Evolutionary conservation across 768 basidiomycete species (phyloP).

Genomic region (Lentinula guzmanii): DNA sequence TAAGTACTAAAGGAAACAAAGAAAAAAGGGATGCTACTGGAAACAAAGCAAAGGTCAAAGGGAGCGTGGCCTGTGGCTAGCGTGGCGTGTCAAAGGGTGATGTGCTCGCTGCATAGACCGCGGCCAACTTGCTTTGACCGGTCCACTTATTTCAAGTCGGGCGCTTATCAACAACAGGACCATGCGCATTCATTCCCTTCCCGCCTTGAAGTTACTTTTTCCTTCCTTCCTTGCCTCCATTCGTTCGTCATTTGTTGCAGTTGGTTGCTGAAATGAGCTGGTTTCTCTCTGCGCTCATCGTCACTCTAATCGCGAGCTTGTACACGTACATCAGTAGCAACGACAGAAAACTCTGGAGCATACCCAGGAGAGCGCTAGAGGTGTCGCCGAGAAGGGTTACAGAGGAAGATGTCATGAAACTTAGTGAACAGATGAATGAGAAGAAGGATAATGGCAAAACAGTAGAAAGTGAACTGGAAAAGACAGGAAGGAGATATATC

Average conservation of each 20-base stretch:
- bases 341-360: slow-evolving; percentile 43
- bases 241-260: background rate
- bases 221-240: background rate
- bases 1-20: too few species aligned
- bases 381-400: slow-evolving; percentile 52
- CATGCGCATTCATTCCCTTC: too few species aligned
- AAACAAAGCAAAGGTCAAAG: too few species aligned
- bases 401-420: slow-evolving; percentile 30
- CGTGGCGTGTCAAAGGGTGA: too few species aligned
- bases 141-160: too few species aligned
- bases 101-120: too few species aligned
- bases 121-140: too few species aligned
- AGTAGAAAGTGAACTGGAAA: slow-evolving; percentile 22
- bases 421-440: slow-evolving; percentile 35
- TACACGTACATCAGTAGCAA: slow-evolving; percentile 41
- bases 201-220: background rate
- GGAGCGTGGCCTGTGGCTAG: too few species aligned
- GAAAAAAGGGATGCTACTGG: too few species aligned
- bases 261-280: background rate
- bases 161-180: too few species aligned
- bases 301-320: background rate
- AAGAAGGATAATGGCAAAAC: slow-evolving; percentile 16
- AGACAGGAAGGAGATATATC: slow-evolving; percentile 71
- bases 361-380: slow-evolving; percentile 40
- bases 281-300: background rate